Conservation (phyloP, 176 grass and related monocot species). For the Oryza brachyantha region DNA sequence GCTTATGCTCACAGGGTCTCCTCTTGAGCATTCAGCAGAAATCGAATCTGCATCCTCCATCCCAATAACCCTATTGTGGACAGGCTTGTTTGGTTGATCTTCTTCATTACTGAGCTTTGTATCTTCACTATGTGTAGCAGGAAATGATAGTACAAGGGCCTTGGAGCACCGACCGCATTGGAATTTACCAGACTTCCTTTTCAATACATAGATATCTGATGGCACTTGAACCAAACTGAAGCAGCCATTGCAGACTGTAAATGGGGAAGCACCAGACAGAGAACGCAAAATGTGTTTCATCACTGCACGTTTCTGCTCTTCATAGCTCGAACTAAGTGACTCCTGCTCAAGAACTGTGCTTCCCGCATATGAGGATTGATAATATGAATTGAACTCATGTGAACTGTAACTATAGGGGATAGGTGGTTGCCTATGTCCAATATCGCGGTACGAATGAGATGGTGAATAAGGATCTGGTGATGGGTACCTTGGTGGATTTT, state of each 20-base stretch:
- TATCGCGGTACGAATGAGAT: conserved; percentile 37
- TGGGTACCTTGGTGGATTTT: conserved; percentile 42
- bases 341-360: conserved; percentile 49
- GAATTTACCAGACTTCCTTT: conserved; percentile 54
- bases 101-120: conserved; percentile 18
- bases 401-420: conserved; percentile 23
- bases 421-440: conserved; percentile 19
- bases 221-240: conserved; percentile 79
- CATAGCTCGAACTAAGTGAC: conserved; percentile 41
- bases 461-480: conserved; percentile 35
- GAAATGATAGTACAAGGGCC: conserved; percentile 64
- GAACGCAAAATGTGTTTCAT: conserved; percentile 72
- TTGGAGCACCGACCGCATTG: conserved; percentile 75
- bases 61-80: not conserved
- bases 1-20: conserved; percentile 29
- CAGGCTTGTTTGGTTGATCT: not conserved
- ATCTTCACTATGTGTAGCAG: conserved; percentile 10
- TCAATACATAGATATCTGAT: conserved; percentile 67
- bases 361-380: conserved; percentile 55
- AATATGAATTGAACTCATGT: conserved; percentile 42
- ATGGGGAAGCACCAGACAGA: conserved; percentile 74
- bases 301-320: conserved; percentile 35
- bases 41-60: conserved; percentile 26
- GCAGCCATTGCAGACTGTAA: conserved; percentile 69
- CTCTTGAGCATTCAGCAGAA: conserved; percentile 25